Percentiles rank a stretch among this genome's conserved stretches.
These are phyloP conservation scores for Schoenoplectus tabernaemontani DNA, from an alignment of 202 grass and related monocot genomes.

Conservation along the genomic window DNA sequence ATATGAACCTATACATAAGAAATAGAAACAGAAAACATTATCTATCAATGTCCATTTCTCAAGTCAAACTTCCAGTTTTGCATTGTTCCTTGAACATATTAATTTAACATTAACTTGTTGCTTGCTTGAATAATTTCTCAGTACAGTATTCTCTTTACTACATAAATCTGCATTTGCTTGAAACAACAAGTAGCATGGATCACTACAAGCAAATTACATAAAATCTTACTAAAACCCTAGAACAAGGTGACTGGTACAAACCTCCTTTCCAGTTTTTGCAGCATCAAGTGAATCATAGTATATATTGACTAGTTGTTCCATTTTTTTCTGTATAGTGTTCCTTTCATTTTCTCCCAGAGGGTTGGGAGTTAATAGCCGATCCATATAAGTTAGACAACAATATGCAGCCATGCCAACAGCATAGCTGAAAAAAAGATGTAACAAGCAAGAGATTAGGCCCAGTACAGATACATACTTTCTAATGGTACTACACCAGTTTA, in stretches of 20 bases:
- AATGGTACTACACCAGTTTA: not conserved
- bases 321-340: constrained; percentile 23
- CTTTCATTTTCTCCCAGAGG: constrained; percentile 25
- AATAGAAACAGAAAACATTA: not conserved
- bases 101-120: not conserved
- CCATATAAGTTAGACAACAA: constrained; percentile 61
- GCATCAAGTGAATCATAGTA: constrained; percentile 78
- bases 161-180: not conserved
- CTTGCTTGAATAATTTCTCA: not conserved
- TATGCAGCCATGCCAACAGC: constrained; percentile 33
- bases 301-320: constrained; percentile 49
- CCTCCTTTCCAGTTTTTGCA: constrained; percentile 50
- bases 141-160: not conserved
- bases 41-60: not conserved
- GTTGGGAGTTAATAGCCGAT: constrained; percentile 39
- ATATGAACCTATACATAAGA: constrained; percentile 27
- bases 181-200: not conserved
- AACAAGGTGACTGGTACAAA: constrained; percentile 13
- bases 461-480: not conserved
- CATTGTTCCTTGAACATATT: not conserved
- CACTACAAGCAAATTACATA: not conserved
- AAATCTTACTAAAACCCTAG: not conserved
- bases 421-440: constrained; percentile 32
- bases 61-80: not conserved
- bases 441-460: not conserved